A percentile compares a stretch with the other conserved stretches of the same genome.
These are phyloP conservation scores for Colletotrichum tabaci DNA, from an alignment of 2,329 filamentous ascomycete species.

Conservation along the genomic window DNA sequence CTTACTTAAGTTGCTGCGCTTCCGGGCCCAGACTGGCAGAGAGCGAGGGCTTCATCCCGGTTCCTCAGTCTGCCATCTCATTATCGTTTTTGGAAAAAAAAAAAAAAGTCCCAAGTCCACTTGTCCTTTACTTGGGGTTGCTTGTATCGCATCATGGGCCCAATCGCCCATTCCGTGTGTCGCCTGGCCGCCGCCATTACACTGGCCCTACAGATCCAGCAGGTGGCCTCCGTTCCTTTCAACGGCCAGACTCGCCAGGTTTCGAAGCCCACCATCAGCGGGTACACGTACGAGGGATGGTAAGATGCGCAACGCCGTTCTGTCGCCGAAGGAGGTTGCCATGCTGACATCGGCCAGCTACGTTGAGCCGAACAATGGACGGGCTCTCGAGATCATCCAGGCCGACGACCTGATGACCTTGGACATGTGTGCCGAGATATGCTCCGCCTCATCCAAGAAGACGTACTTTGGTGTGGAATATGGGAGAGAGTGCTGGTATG, in stretches of 20 bases:
- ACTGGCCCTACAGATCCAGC: background rate
- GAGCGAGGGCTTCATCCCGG: background rate
- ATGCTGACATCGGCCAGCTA: background rate
- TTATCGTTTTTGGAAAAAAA: background rate
- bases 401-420: constrained; percentile 53
- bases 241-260: background rate
- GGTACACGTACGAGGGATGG: background rate
- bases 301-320: background rate
- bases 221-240: background rate
- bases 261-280: background rate
- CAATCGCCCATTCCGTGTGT: background rate
- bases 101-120: background rate
- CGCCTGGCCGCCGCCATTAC: background rate
- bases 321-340: background rate
- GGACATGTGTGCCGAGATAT: constrained; percentile 51
- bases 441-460: constrained; percentile 44
- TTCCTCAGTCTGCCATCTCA: background rate
- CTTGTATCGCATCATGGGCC: background rate
- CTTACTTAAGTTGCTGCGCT: constrained; percentile 35
- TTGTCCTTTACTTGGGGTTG: background rate
- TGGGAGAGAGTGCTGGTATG: constrained; percentile 47
- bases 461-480: constrained; percentile 56
- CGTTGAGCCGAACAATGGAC: constrained; percentile 49
- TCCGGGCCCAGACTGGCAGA: background rate
- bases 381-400: constrained; percentile 49